A percentile compares a stretch with the other conserved stretches of the same genome.
These are phyloP conservation scores for Starmerella powellii DNA, from an alignment of 805 yeast species.

Conservation along the genomic window DNA sequence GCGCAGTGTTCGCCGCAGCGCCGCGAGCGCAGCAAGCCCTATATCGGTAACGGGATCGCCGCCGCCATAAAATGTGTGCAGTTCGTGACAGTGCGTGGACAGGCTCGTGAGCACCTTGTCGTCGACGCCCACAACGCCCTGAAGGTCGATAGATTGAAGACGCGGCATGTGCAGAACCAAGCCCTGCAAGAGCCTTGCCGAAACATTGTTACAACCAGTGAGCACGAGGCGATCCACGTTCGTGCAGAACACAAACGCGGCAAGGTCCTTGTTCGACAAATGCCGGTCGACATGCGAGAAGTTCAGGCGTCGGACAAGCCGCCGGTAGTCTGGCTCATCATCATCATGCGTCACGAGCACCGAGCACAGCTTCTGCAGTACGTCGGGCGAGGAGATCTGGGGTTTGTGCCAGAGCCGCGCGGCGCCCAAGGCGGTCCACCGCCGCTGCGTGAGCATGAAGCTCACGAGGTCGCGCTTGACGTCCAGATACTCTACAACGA, in stretches of 20 bases:
- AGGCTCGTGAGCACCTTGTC: slow-evolving; percentile 61
- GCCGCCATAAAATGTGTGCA: slow-evolving; percentile 74
- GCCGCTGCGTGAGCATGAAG: slow-evolving; percentile 58
- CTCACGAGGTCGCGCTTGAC: slow-evolving; percentile 21
- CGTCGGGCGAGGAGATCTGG: slow-evolving; percentile 3
- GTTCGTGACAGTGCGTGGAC: slow-evolving; percentile 56
- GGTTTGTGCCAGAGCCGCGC: slow-evolving; percentile 66
- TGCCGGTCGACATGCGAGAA: slow-evolving; percentile 58
- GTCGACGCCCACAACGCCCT: slow-evolving; percentile 57
- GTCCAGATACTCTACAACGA: slow-evolving; percentile 20
- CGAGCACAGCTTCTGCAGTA: not conserved
- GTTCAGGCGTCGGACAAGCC: slow-evolving; percentile 66
- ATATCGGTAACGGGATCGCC: slow-evolving; percentile 44
- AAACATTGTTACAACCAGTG: slow-evolving; percentile 60
- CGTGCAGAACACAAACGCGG: slow-evolving; percentile 50
- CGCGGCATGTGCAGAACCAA: slow-evolving; percentile 54
- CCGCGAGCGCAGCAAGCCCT: slow-evolving; percentile 48
- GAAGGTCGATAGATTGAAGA: slow-evolving; percentile 75
- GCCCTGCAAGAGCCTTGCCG: slow-evolving; percentile 47
- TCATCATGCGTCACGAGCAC: not conserved
- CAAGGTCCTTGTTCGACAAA: slow-evolving; percentile 53
- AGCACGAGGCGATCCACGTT: slow-evolving; percentile 77
- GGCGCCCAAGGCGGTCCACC: slow-evolving; percentile 72
- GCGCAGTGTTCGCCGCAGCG: slow-evolving; percentile 60
- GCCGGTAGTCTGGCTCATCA: slow-evolving; percentile 31